Conservation (phyloP, 805 yeast species). For the Lachancea sp. region DNA sequence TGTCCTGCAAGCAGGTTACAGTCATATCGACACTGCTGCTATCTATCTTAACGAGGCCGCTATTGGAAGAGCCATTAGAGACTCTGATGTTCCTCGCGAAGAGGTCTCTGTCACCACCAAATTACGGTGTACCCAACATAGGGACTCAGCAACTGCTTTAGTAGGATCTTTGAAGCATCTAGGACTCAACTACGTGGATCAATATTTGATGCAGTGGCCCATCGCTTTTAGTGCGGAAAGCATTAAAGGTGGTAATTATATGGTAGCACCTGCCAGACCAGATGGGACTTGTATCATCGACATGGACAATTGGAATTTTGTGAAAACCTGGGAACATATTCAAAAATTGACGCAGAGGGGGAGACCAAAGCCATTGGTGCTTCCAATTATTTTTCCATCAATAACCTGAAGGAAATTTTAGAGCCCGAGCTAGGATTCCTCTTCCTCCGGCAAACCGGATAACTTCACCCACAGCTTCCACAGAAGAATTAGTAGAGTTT, state of each 20-base stretch:
- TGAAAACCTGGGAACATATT: conserved; percentile 58
- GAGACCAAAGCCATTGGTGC: conserved; percentile 65
- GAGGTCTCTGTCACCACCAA: conserved; percentile 69
- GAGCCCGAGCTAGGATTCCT: conserved; percentile 42
- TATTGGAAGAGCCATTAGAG: conserved; percentile 52
- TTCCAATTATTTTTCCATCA: conserved; percentile 61
- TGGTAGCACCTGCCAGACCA: conserved; percentile 33
- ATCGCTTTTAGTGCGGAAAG: conserved; percentile 43
- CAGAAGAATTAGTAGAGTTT: conserved; percentile 52
- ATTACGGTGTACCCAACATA: conserved; percentile 50
- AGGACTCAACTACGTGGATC: conserved; percentile 70
- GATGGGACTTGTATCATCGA: conserved; percentile 37
- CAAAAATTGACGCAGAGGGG: conserved; percentile 50
- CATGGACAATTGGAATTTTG: conserved; percentile 35
- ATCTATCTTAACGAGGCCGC: conserved; percentile 60
- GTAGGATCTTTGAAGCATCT: conserved; percentile 54
- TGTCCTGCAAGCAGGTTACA: conserved; percentile 60
- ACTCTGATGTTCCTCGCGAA: conserved; percentile 55
- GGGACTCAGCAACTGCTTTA: conserved; percentile 45
- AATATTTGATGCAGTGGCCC: conserved; percentile 83
- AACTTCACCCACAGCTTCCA: conserved; percentile 66
- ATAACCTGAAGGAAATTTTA: conserved; percentile 46
- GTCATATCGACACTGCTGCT: conserved; percentile 75
- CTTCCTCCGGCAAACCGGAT: conserved; percentile 69
- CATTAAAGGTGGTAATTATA: conserved; percentile 31